Evolutionary conservation across 83 land plant genomes (phyloP), one percentile per base, ranked within the genome.

Genomic region (Larix sibirica): DNA sequence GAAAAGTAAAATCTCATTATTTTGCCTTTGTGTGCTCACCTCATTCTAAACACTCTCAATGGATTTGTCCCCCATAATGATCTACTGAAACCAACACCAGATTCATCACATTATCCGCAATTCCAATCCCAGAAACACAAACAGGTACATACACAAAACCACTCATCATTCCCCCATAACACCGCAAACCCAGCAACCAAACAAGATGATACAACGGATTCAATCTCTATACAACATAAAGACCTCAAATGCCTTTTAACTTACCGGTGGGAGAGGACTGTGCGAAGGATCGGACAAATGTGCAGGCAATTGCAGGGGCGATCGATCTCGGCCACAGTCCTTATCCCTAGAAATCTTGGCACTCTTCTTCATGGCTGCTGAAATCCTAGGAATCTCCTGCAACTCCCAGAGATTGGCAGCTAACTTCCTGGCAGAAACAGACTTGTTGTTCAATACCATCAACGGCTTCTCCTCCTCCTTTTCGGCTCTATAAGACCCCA

Each of bases 401-500:
- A 84, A 40, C 73, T 90, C 92, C 88, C 90, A 90, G 71, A 90
- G 80, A 60, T 79, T 75, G n/a, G 92, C 92, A 3, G 80, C 92
- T 21, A 90, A 84, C 80, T 87, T 90, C 81, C 92, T 85, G 0
- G 88, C 86, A 61, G 92, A 87, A 17, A 83, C 78, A 66, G 17
- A 14, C 44, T 76, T 28, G 14, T 62, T 64, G 33, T 18, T 38
- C 74, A 23, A 54, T 58, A 77, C 42, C 67, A 44, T 79, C 68
- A 80, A 60, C 62, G 44, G 40, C n/a, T 31, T 62, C 8, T 14
- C 42, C 9, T 38, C 50, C 26, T 44, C 23, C 16, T 54, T 54
- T 2, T 80, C 24, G 42, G 64, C 42, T 16, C 70, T 21, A 62
- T 33, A 79, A 42, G 47, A 13, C 13, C 42, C 74, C 20, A 64